Conservation (phyloP, 495 filamentous ascomycete genomes). For the Penicillium bovifimosum region DNA sequence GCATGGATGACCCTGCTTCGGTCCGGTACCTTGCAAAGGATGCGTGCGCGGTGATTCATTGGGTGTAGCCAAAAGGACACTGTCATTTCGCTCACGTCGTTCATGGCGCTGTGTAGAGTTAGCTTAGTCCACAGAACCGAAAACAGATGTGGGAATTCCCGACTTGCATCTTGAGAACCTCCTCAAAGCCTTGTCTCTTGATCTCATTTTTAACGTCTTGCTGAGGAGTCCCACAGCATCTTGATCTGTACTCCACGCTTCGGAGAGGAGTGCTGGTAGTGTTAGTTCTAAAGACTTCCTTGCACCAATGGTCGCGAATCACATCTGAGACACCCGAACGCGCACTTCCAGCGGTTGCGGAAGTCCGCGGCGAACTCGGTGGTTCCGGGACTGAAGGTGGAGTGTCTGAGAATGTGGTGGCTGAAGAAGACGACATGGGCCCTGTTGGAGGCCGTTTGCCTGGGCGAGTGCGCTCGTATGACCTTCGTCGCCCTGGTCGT, state of each 20-base stretch:
- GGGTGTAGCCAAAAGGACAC: slow-evolving; percentile 53
- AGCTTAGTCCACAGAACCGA: neutral
- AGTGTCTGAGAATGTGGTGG: slow-evolving; percentile 28
- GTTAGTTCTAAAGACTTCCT: slow-evolving; percentile 39
- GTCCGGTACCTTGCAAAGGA: slow-evolving; percentile 48
- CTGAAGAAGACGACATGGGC: slow-evolving; percentile 31
- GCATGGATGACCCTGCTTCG: slow-evolving; percentile 8
- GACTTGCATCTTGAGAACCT: slow-evolving; percentile 44
- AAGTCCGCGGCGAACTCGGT: slow-evolving; percentile 39
- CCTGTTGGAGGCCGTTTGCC: slow-evolving; percentile 25
- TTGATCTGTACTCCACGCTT: slow-evolving; percentile 31
- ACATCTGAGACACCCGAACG: slow-evolving; percentile 29
- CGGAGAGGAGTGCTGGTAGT: slow-evolving; percentile 38
- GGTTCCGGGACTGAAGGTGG: slow-evolving; percentile 37
- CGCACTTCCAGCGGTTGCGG: slow-evolving; percentile 23
- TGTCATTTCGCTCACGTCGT: slow-evolving; percentile 40
- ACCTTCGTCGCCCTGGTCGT: slow-evolving; percentile 28
- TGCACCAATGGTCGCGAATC: slow-evolving; percentile 48
- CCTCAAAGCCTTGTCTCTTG: slow-evolving; percentile 30
- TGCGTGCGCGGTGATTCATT: slow-evolving; percentile 50
- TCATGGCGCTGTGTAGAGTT: slow-evolving; percentile 29
- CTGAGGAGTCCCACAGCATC: slow-evolving; percentile 43
- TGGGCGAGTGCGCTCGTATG: slow-evolving; percentile 38
- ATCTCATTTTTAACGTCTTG: slow-evolving; percentile 35
- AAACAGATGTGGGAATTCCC: neutral